Percentiles rank a stretch among this genome's conserved stretches.
These are phyloP conservation scores for Neurospora sp. DNA, from an alignment of 495 filamentous ascomycete species.

Conservation along the genomic window DNA sequence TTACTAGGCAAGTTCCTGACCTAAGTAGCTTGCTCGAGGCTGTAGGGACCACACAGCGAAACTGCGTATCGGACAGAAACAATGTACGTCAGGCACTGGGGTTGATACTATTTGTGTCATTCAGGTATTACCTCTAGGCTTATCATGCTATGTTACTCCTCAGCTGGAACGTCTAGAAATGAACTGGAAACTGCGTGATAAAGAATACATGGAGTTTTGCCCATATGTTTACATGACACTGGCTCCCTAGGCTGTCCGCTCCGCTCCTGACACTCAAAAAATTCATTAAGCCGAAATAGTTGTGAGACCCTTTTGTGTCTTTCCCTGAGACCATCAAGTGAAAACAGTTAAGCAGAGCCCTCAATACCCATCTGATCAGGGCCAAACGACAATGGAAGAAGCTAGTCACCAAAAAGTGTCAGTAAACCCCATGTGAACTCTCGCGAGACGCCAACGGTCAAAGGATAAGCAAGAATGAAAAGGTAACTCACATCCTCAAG, in stretches of 20 bases:
- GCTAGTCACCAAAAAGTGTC: slow-evolving; percentile 16
- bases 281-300: background rate
- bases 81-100: background rate
- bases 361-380: slow-evolving; percentile 41
- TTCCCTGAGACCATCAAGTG: background rate
- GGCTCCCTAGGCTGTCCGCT: background rate
- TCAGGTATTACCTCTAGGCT: background rate
- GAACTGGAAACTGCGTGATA: background rate
- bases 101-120: background rate
- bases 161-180: background rate
- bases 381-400: slow-evolving; percentile 66
- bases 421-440: background rate
- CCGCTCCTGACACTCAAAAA: background rate
- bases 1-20: background rate
- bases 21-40: background rate
- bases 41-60: background rate
- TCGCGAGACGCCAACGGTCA: background rate
- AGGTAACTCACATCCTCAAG: slow-evolving; percentile 54
- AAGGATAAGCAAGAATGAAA: slow-evolving; percentile 11
- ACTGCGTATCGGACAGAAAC: background rate
- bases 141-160: background rate
- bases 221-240: background rate
- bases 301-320: background rate
- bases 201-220: background rate
- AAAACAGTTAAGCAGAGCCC: background rate